Evolutionary conservation across 192 early-diverging fungal genomes (phyloP), one percentile per base, ranked within the genome.

Genomic region (Podila epicladia): DNA sequence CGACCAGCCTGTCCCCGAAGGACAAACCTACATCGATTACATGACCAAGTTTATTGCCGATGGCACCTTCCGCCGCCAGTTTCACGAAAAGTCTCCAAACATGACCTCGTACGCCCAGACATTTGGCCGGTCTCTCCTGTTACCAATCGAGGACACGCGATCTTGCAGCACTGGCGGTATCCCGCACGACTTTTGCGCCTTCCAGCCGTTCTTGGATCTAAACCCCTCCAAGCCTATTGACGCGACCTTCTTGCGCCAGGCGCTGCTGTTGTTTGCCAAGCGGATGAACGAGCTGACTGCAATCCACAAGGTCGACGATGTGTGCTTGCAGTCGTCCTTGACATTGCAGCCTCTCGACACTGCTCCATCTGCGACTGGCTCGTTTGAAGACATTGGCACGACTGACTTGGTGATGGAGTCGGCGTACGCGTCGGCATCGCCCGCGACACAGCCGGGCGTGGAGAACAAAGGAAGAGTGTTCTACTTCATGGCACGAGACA

Each of bases 111-210:
- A 33, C 38, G 82, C 82, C 9, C 82, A 83, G 50, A 45, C 17
- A 8, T 83, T 69, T 63, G 82, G 82, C 7, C 68, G 67, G 20
- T 72, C 72, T 11, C 53, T 83, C 9, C 24, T 83, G 19, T 26
- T 72, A 0, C 74, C 82, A 20, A 75, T 83, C 8, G 58, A 71
- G 11, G 61, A 64, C 20, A 28, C 35, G 6, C 62, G 82, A 9
- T 65, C 73, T 13, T 83, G 82, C 31, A 48, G 22, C 28, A 69
- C 58, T 1, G 68, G 61, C 0, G 69, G 69, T 0, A 83, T 83
- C 41, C 74, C 82, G 20, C 62, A 72, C 26, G 74, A 75, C 28
- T 83, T 64, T 69, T 83, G 82, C 65, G 73, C 82, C n/a, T 83
- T 75, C 66, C 69, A 75, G 55, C 69, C 73, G 2, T 83, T 75